Evolutionary conservation across 129 eudicot species (phyloP).

Genomic region (Tagetes patula): DNA sequence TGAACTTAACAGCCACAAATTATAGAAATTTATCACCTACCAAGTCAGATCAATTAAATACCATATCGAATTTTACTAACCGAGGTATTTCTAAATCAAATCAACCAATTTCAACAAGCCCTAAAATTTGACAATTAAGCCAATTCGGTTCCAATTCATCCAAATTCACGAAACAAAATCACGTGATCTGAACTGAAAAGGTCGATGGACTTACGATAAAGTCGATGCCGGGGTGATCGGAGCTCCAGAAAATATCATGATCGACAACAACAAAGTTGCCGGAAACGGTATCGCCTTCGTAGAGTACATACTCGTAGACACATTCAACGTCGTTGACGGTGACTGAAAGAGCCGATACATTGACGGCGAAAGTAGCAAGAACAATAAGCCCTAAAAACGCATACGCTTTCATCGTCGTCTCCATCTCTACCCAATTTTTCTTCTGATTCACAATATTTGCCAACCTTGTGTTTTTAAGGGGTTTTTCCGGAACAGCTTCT

Average conservation of each 20-base stretch:
- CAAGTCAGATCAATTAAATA: conserved; percentile 16
- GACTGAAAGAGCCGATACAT: conserved; percentile 57
- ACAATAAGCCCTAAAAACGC: conserved; percentile 38
- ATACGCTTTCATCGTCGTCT: conserved; percentile 33
- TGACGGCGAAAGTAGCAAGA: conserved; percentile 36
- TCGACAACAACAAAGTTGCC: conserved; percentile 97
- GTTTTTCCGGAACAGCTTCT: neutral
- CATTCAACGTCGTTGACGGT: conserved; percentile 89
- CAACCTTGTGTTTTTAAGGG: neutral
- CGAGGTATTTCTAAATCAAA: no score
- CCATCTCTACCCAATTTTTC: conserved; percentile 5
- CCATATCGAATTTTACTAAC: neutral
- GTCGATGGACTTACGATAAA: conserved; percentile 44
- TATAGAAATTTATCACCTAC: no score
- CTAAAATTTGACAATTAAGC: conserved; percentile 15
- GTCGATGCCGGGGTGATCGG: conserved; percentile 97
- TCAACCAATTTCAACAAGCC: neutral
- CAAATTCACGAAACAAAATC: neutral
- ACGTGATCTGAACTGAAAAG: neutral
- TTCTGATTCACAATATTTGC: neutral
- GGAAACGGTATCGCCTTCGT: conserved; percentile 84
- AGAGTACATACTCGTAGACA: conserved; percentile 86
- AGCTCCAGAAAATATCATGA: conserved; percentile 94
- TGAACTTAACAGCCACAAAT: no score
- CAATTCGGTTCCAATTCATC: neutral